Percentiles rank a stretch among this genome's conserved stretches.
phyloP scores from a whole-genome alignment of 306 rosid genomes.

The Inga laurina region DNA sequence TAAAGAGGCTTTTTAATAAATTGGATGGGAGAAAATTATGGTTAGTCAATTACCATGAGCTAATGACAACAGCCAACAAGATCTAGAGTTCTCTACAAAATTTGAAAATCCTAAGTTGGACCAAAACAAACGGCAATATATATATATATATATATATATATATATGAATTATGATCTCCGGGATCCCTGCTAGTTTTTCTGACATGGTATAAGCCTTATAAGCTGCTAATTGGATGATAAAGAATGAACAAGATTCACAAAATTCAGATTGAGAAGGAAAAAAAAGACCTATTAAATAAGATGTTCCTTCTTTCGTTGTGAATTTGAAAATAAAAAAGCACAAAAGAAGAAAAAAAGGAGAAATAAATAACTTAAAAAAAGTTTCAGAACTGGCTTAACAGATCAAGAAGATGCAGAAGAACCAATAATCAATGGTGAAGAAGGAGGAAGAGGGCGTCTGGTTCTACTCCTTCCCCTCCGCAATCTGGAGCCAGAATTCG shows the following conservation, averaged over 20 bases:
- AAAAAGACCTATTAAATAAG: conserved; percentile 22
- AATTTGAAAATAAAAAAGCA: background rate
- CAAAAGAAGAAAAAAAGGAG: background rate
- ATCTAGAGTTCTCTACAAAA: background rate
- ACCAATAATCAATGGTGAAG: conserved; percentile 66
- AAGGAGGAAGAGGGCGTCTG: conserved; percentile 71
- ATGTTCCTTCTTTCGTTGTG: conserved; percentile 25
- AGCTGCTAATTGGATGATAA: conserved; percentile 26
- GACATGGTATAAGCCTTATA: background rate
- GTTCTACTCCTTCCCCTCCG: conserved; percentile 88
- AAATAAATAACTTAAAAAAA: background rate
- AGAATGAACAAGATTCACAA: conserved; percentile 43
- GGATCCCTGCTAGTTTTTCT: conserved; percentile 31
- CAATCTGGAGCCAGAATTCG: conserved; percentile 34
- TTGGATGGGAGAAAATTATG: background rate
- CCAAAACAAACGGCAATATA: background rate
- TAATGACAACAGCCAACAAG: background rate
- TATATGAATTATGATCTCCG: conserved; percentile 13
- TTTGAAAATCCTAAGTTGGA: background rate
- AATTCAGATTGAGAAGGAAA: conserved; percentile 2
- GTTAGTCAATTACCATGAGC: background rate
- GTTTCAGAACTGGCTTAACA: conserved; percentile 16
- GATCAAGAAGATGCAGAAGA: conserved; percentile 53
- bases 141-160: background rate
- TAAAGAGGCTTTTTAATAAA: background rate